A percentile compares a stretch with the other conserved stretches of the same genome.
These are phyloP conservation scores for Mercurialis annua DNA, from an alignment of 345 rosid genomes.

Conservation along the genomic window DNA sequence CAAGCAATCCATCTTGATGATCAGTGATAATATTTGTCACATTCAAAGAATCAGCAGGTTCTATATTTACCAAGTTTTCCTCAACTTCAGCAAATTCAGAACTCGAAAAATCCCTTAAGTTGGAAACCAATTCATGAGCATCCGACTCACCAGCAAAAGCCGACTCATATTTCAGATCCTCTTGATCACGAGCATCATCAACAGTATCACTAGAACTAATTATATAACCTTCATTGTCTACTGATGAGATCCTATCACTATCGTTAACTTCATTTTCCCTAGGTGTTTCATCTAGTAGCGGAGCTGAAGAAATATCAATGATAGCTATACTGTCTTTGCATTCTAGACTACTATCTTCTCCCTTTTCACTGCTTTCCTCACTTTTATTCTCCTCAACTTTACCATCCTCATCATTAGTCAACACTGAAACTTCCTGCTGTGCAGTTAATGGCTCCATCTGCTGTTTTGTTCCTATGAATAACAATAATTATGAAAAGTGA, in stretches of 20 bases:
- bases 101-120: conserved; percentile 34
- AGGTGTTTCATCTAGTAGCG: conserved; percentile 35
- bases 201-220: conserved; percentile 26
- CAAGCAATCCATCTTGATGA: conserved; percentile 26
- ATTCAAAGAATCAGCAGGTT: conserved; percentile 29
- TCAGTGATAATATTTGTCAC: conserved; percentile 23
- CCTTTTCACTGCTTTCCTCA: conserved; percentile 27
- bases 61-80: conserved; percentile 27
- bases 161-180: conserved; percentile 34
- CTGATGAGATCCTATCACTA: conserved; percentile 24
- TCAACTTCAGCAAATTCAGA: conserved; percentile 30
- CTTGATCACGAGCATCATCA: conserved; percentile 25
- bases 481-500: conserved; percentile 10
- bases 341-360: conserved; percentile 30
- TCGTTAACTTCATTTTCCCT: conserved; percentile 29
- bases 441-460: conserved; percentile 66
- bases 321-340: conserved; percentile 30
- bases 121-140: conserved; percentile 36
- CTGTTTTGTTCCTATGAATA: conserved; percentile 49
- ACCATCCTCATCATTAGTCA: conserved; percentile 37
- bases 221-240: conserved; percentile 23
- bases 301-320: conserved; percentile 29
- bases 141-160: conserved; percentile 26
- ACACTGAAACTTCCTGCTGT: conserved; percentile 49
- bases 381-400: conserved; percentile 30